A percentile compares a stretch with the other conserved stretches of the same genome.
These are phyloP conservation scores for Paraphaeosphaeria minitans DNA, from an alignment of 2,329 filamentous ascomycete species.

Conservation along the genomic window DNA sequence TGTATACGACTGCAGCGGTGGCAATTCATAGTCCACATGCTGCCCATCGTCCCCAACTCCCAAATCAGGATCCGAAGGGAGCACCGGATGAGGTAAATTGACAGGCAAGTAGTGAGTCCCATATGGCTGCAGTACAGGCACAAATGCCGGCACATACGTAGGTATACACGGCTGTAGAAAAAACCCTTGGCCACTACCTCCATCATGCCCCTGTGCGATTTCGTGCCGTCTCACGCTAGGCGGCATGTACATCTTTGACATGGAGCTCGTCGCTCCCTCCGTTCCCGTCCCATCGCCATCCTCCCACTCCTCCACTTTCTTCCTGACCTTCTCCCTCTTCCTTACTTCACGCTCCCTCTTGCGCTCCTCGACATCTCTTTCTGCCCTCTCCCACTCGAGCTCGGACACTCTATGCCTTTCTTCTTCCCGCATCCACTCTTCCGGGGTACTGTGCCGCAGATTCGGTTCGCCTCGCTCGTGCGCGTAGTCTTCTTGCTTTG, in stretches of 20 bases:
- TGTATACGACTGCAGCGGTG: background rate
- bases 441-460: conserved; percentile 7
- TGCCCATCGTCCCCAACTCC: background rate
- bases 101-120: background rate
- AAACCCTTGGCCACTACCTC: background rate
- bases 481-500: conserved; percentile 2
- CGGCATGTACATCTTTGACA: background rate
- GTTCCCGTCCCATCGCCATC: background rate
- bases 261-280: background rate
- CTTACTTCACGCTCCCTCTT: background rate
- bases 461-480: background rate
- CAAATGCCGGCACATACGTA: background rate
- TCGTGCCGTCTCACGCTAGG: background rate
- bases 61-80: background rate
- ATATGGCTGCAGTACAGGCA: background rate
- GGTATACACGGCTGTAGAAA: background rate
- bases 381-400: background rate
- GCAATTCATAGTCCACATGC: background rate
- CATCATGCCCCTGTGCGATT: background rate
- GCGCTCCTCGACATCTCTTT: background rate
- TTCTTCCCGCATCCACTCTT: background rate
- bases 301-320: conserved; percentile 3
- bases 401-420: background rate
- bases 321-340: background rate
- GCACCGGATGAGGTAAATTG: background rate